Base-by-base conservation (phyloP, 2,329 filamentous ascomycete genomes). In the Aplosporella prunicola region DNA sequence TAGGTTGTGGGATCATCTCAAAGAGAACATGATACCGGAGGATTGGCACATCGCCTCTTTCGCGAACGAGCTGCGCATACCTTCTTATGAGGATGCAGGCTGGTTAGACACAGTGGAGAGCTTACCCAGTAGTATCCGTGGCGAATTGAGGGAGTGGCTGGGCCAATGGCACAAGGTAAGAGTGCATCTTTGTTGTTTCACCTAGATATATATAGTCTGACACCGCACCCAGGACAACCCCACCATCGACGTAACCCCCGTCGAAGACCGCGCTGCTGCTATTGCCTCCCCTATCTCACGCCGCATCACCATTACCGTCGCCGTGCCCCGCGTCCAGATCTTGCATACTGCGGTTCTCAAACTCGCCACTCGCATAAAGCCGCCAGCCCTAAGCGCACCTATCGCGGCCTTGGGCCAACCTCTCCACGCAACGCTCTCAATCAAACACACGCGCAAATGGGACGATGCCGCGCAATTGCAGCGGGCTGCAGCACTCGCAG, bases 241-340 rank as follows among this genome's bases (percentile, higher is more conserved):
- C 39, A 40, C 41, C 27, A 47, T 52, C 29, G 13, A 46, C 10
- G 2, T 59, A 56, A 31, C 44, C 15, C 28, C 10, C 15, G 32
- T 20, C 42, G n/a, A 44, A 25, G 32, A 51, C 50, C 22, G 5
- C 50, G 60, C 25, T 43, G 51, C 53, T 3, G 50, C 38, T 51
- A 29, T 45, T 39, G 20, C 56, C 51, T 3, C 50, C 26, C 52
- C 58, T 17, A 33, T 49, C 6, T 55, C 15, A 64, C 71, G 72
- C 14, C 78, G 77, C 9, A 88, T 98, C 48, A 68, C 82, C 20
- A 93, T 98, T 36, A 84, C 88, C 0, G 88, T 98, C 10, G 86
- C 94, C 41, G 77, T 98, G 1, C 89, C 89, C 0, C 78, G 81
- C 1, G 70, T 94, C 2, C 76, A 84, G 32, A 75, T 94, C 14